Evolutionary conservation across 805 yeast genomes (phyloP).

Genomic region (Nakazawaea ambrosiae): DNA sequence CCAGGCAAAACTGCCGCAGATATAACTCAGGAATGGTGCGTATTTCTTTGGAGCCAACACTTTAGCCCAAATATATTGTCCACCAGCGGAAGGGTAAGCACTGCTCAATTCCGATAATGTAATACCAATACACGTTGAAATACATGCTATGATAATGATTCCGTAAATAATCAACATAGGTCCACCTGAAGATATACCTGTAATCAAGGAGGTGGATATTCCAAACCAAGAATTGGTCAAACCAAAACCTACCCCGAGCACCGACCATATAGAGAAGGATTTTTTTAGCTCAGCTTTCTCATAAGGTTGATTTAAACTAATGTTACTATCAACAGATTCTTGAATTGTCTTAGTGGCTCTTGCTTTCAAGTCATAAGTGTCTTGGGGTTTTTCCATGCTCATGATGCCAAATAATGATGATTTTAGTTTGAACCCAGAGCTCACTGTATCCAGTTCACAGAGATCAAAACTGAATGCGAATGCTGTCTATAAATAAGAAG

Average conservation of each 20-base stretch:
- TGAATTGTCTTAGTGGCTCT: too few species aligned
- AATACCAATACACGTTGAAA: conserved; percentile 40
- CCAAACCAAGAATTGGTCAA: conserved; percentile 59
- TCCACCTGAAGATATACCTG: conserved; percentile 53
- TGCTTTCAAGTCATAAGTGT: too few species aligned
- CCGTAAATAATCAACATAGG: conserved; percentile 53
- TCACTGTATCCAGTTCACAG: too few species aligned
- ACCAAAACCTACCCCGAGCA: conserved; percentile 55
- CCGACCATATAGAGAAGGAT: conserved; percentile 36
- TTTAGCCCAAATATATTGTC: conserved; percentile 54
- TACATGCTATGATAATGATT: conserved; percentile 39
- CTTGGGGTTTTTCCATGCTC: too few species aligned
- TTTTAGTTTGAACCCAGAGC: too few species aligned
- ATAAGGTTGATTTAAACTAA: too few species aligned
- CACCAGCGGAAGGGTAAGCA: conserved; percentile 52
- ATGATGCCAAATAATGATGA: too few species aligned
- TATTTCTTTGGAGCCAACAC: conserved; percentile 41
- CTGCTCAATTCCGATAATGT: conserved; percentile 47
- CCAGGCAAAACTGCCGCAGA: conserved; percentile 60
- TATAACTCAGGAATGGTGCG: conserved; percentile 43
- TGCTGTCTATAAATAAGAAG: too few species aligned
- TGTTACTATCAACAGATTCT: too few species aligned
- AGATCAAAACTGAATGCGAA: too few species aligned
- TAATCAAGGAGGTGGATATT: conserved; percentile 45
- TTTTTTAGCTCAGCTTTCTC: conserved; percentile 28